Evolutionary conservation across 2,329 filamentous ascomycete genomes (phyloP).

Genomic region (Colletotrichum sublineola): DNA sequence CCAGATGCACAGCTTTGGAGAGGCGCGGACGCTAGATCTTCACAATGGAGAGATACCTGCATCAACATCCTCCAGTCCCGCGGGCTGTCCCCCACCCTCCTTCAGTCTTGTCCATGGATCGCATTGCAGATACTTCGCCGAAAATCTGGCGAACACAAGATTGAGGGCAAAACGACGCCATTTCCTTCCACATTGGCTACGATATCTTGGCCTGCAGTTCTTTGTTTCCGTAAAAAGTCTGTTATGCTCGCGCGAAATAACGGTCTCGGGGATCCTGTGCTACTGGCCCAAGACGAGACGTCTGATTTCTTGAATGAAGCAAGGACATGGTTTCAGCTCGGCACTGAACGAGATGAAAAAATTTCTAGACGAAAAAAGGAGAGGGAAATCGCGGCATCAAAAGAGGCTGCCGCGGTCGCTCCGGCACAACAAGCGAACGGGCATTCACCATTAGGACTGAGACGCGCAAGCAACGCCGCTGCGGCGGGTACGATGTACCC

Average conservation of each 20-base stretch:
- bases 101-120: constrained; percentile 64
- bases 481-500: constrained; percentile 74
- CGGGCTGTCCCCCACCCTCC: constrained; percentile 59
- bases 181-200: constrained; percentile 52
- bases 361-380: constrained; percentile 65
- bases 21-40: constrained; percentile 56
- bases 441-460: constrained; percentile 65
- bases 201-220: constrained; percentile 67
- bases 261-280: constrained; percentile 55
- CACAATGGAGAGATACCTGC: constrained; percentile 64
- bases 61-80: constrained; percentile 64
- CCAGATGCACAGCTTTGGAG: constrained; percentile 66
- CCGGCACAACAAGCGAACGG: constrained; percentile 60
- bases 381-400: constrained; percentile 57
- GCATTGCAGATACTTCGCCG: constrained; percentile 63
- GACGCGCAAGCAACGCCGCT: constrained; percentile 62
- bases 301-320: constrained; percentile 65
- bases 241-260: constrained; percentile 57
- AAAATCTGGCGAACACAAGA: constrained; percentile 57
- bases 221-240: constrained; percentile 65
- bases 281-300: constrained; percentile 55
- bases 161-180: constrained; percentile 56
- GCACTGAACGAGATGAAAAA: constrained; percentile 61
- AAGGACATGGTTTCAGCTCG: constrained; percentile 61
- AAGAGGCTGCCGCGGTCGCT: constrained; percentile 59